Base-by-base conservation (phyloP, 768 basidiomycete species). In the Suillus variegatus region DNA sequence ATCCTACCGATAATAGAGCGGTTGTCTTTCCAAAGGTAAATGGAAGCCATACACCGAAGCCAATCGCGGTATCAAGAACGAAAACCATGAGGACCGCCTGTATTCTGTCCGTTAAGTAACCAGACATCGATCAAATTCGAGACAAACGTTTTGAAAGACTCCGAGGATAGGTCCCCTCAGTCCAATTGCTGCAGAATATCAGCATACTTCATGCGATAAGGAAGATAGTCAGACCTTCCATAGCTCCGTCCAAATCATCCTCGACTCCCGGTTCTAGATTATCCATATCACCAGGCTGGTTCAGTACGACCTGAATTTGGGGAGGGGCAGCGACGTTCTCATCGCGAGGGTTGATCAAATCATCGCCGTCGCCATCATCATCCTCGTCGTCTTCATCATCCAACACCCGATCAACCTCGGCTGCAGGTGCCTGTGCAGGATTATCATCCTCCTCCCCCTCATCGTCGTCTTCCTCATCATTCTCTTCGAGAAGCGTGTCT, bases 231-330 rank as follows among this genome's bases (percentile, higher is more conserved):
- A 68, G 73, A 91, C 93, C 93, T 85, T 97, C 95, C 74, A 97
- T 83, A 6, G 92, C 91, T n/a, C 94, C 95, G 68, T 97, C 95
- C 86, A 96, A 88, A 73, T 96, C 94, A 75, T 95, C 94, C 64
- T 95, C 94, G 4, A 88, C 86, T 64, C 86, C 87, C 22, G 80
- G 85, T 63, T 90, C 89, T 61, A 83, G 51, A 41, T 89, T 89
- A n/a, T 89, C 88, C 46, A 76, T 81, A 4, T 82, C 81, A 18
- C 67, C 73, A 44, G 67, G 40, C 68, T 67, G 75, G 38, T 77
- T 75, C 41, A 55, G 54, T 2, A 58, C 72, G 5, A 61, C 71
- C 25, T 66, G 71, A 4, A 66, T 44, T 12, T 67, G 73, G 2
- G 54, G 58, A 22, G 68, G 71, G 38, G 71, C 75, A 9, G 64